Conservation (phyloP, 2,329 filamentous ascomycete genomes). For the Fusarium sp. region DNA sequence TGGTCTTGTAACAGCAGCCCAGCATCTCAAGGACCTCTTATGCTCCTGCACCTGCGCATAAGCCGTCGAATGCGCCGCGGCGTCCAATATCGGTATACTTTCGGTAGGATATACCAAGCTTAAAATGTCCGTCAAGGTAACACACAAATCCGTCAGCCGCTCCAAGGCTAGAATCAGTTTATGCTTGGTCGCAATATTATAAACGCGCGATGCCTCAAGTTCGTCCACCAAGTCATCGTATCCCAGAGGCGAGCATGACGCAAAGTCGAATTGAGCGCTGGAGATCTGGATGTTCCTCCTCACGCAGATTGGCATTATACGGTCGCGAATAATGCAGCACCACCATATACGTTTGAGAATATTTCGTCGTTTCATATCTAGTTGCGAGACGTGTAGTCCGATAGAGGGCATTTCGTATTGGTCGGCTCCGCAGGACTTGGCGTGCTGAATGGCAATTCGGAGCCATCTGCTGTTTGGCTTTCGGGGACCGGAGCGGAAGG, state of each 20-base stretch:
- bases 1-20: conserved; percentile 22
- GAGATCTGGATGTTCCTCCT: conserved; percentile 37
- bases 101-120: conserved; percentile 31
- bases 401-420: conserved; percentile 1
- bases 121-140: conserved; percentile 29
- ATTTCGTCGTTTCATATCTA: conserved; percentile 23
- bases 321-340: conserved; percentile 37
- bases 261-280: conserved; percentile 28
- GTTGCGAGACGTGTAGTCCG: not conserved
- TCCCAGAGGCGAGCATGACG: conserved; percentile 9
- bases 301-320: conserved; percentile 35
- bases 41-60: conserved; percentile 26
- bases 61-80: conserved; percentile 14
- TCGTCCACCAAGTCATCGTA: conserved; percentile 35
- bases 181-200: conserved; percentile 32
- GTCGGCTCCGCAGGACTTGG: conserved; percentile 26
- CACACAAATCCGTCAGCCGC: conserved; percentile 29
- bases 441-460: conserved; percentile 26
- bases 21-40: conserved; percentile 11
- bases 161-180: conserved; percentile 31
- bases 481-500: conserved; percentile 22
- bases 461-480: conserved; percentile 37
- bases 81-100: conserved; percentile 21
- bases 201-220: conserved; percentile 32
- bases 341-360: conserved; percentile 34